Conservation (phyloP, 441 rosid genomes). For the Codiaeum variegatum region DNA sequence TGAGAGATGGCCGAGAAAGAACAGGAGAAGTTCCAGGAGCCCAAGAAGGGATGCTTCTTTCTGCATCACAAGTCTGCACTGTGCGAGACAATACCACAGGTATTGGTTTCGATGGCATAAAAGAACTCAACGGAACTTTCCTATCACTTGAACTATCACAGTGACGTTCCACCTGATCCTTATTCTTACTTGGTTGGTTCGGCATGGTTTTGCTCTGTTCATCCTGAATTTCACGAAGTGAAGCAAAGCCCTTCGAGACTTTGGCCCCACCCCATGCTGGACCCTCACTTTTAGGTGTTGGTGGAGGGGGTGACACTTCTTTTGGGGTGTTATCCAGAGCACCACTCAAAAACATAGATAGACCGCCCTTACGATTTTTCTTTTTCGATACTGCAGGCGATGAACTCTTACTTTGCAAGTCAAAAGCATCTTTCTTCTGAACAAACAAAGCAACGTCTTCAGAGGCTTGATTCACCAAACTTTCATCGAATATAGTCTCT, state of each 20-base stretch:
- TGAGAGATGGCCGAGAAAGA: conserved; percentile 72
- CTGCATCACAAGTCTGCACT: conserved; percentile 50
- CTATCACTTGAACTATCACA: conserved; percentile 42
- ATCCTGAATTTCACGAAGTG: conserved; percentile 82
- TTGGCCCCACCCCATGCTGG: conserved; percentile 99
- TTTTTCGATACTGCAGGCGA: conserved; percentile 48
- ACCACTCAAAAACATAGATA: conserved; percentile 97
- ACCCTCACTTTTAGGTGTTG: conserved; percentile 68
- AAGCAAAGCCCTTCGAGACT: conserved; percentile 66
- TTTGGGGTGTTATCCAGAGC: conserved; percentile 82
- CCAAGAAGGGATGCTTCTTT: conserved; percentile 87
- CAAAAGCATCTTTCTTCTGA: conserved; percentile 40
- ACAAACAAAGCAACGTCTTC: conserved; percentile 33
- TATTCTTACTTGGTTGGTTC: conserved; percentile 34
- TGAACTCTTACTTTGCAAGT: conserved; percentile 35
- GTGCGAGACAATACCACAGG: conserved; percentile 49
- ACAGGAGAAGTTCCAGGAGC: conserved; percentile 68
- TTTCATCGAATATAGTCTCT: conserved; percentile 21
- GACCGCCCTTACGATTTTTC: conserved; percentile 85
- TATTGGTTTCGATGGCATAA: conserved; percentile 73
- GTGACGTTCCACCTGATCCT: conserved; percentile 41
- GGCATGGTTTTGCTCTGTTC: conserved; percentile 73
- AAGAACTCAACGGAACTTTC: conserved; percentile 62
- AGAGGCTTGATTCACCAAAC: conserved; percentile 27
- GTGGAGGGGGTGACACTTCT: conserved; percentile 48